Evolutionary conservation across 108 stramenopile species (phyloP).

Genomic region (Mediolabrus comicus): DNA sequence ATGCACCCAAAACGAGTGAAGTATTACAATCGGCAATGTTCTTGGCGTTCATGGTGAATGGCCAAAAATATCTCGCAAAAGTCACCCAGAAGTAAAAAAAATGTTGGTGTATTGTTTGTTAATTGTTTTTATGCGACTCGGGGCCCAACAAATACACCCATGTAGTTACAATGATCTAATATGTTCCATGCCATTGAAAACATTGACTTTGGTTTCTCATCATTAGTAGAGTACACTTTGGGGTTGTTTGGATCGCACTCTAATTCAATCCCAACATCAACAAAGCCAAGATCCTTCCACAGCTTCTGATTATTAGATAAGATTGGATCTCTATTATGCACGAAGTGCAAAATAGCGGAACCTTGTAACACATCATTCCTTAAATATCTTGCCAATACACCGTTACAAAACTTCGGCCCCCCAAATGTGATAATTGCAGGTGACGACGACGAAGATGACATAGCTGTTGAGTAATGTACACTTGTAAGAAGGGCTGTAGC

Average conservation of each 20-base stretch:
- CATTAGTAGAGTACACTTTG: constrained; percentile 3
- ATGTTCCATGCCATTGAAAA: constrained; percentile 46
- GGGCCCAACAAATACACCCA: constrained; percentile 54
- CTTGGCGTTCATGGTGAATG: constrained; percentile 47
- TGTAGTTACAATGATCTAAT: constrained; percentile 49
- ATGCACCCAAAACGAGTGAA: constrained; percentile 10
- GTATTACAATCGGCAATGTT: constrained; percentile 46
- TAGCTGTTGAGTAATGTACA: constrained; percentile 39
- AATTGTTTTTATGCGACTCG: no score
- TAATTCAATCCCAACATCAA: constrained; percentile 50
- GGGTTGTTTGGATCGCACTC: constrained; percentile 52
- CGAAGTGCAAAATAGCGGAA: constrained; percentile 47
- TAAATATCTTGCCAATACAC: constrained; percentile 35
- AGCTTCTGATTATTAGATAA: constrained; percentile 57
- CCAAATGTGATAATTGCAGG: constrained; percentile 60
- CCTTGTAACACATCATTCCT: constrained; percentile 27
- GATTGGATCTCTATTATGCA: constrained; percentile 60
- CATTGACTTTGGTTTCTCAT: background rate
- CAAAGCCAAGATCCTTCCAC: constrained; percentile 63
- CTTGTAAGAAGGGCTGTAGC: constrained; percentile 51
- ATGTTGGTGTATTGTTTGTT: no score
- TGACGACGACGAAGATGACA: background rate
- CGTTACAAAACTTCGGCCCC: constrained; percentile 55
- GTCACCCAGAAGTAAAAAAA: constrained; percentile 12
- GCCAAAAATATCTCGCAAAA: constrained; percentile 40